A percentile compares a stretch with the other conserved stretches of the same genome.
These are phyloP conservation scores for Calonectria pteridis DNA, from an alignment of 2,329 filamentous ascomycete genomes.

Conservation along the genomic window DNA sequence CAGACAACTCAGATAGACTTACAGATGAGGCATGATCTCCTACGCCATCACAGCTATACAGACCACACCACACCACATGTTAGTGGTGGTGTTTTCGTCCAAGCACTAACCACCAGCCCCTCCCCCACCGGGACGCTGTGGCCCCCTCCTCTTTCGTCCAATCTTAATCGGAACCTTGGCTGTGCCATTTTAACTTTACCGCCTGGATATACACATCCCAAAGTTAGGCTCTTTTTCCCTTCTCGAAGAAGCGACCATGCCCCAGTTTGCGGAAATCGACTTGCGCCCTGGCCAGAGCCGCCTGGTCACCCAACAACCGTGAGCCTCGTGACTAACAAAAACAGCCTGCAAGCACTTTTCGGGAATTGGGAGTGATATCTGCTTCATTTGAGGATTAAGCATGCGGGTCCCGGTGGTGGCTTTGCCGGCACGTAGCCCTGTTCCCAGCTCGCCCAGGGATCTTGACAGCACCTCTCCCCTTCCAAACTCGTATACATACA, in stretches of 20 bases:
- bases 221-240: background rate
- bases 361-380: background rate
- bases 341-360: background rate
- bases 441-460: background rate
- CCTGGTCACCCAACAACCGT: background rate
- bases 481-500: background rate
- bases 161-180: background rate
- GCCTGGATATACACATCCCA: background rate
- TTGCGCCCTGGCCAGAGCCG: background rate
- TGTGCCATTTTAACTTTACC: background rate
- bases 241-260: background rate
- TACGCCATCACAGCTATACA: background rate
- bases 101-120: background rate
- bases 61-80: background rate
- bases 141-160: background rate
- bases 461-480: background rate
- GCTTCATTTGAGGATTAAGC: background rate
- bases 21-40: background rate
- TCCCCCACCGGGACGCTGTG: background rate
- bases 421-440: conserved; percentile 16
- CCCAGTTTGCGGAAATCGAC: background rate
- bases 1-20: background rate
- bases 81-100: background rate
- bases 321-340: background rate
- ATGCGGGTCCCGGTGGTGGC: conserved; percentile 14